Conservation (phyloP, 2,329 filamentous ascomycete genomes). For the Setomelanomma holmii region DNA sequence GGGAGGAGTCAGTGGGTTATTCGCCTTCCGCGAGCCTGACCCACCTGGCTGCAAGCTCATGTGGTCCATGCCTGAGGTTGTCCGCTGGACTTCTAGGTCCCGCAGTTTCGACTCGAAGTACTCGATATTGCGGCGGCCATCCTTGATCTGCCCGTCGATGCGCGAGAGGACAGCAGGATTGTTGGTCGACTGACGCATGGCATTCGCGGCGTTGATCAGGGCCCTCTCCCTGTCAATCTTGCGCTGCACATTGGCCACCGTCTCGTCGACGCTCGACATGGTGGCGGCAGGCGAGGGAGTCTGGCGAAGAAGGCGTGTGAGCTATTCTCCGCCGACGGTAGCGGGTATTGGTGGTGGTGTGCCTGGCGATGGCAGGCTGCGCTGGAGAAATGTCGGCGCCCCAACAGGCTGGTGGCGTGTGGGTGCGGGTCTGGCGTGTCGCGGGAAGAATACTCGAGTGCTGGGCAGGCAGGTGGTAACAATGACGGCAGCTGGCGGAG, state of each 20-base stretch:
- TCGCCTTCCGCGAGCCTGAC: conserved; percentile 45
- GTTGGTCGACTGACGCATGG: conserved; percentile 94
- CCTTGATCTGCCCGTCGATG: conserved; percentile 92
- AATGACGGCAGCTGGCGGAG: conserved; percentile 23
- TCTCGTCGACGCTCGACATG: conserved; percentile 67
- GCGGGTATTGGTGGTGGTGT: conserved; percentile 30
- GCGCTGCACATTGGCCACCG: conserved; percentile 81
- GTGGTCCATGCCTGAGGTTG: conserved; percentile 70
- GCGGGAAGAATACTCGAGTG: conserved; percentile 6
- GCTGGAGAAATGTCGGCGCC: conserved; percentile 27
- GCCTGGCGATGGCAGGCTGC: conserved; percentile 34
- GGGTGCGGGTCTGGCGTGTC: conserved; percentile 12
- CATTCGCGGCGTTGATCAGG: conserved; percentile 90
- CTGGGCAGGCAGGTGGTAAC: conserved; percentile 15
- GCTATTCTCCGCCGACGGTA: no score
- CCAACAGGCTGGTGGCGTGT: conserved; percentile 28
- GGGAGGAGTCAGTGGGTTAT: conserved; percentile 62
- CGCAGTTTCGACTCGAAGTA: conserved; percentile 93
- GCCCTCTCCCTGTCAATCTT: conserved; percentile 99
- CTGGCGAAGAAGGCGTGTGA: conserved; percentile 34
- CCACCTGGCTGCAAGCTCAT: conserved; percentile 67
- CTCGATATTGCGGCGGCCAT: conserved; percentile 89
- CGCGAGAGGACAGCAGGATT: conserved; percentile 90
- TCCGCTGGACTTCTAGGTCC: conserved; percentile 83
- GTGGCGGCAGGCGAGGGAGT: conserved; percentile 25